These are phyloP conservation scores for Tephrocybe sp. DNA, from an alignment of 768 basidiomycete species.

Conservation along the genomic window DNA sequence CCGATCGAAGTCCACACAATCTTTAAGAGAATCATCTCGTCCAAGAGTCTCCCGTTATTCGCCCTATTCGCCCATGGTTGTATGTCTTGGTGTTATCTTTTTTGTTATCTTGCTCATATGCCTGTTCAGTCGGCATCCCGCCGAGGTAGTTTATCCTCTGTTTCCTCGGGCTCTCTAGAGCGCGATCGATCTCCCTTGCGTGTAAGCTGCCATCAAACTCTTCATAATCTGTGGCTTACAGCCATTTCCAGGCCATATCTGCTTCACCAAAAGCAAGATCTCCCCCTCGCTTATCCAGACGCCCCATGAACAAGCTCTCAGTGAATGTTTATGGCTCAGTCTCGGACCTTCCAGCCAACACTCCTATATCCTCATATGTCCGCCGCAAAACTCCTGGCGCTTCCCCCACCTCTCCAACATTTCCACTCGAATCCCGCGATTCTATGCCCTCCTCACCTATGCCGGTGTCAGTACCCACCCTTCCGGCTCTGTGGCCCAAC, in stretches of 20 bases:
- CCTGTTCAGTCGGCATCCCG: slow-evolving; percentile 35
- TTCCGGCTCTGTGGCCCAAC: slow-evolving; percentile 52
- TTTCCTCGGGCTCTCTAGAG: slow-evolving; percentile 38
- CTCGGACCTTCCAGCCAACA: slow-evolving; percentile 56
- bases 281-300: slow-evolving; percentile 41
- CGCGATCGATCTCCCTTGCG: slow-evolving; percentile 36
- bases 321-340: slow-evolving; percentile 48
- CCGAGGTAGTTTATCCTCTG: slow-evolving; percentile 47
- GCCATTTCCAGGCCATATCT: slow-evolving; percentile 30
- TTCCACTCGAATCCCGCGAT: slow-evolving; percentile 44
- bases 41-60: slow-evolving; percentile 42
- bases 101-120: background rate
- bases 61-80: slow-evolving; percentile 44
- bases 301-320: slow-evolving; percentile 43
- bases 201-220: slow-evolving; percentile 20
- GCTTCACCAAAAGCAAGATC: slow-evolving; percentile 37
- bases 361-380: slow-evolving; percentile 77
- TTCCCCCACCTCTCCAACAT: slow-evolving; percentile 68
- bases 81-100: slow-evolving; percentile 24
- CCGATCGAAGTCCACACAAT: slow-evolving; percentile 44
- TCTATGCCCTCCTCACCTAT: slow-evolving; percentile 37
- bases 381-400: slow-evolving; percentile 76
- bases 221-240: background rate
- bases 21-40: slow-evolving; percentile 40
- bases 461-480: slow-evolving; percentile 63